Evolutionary conservation across 495 filamentous ascomycete species (phyloP).

Genomic region (Parmelia sp.): DNA sequence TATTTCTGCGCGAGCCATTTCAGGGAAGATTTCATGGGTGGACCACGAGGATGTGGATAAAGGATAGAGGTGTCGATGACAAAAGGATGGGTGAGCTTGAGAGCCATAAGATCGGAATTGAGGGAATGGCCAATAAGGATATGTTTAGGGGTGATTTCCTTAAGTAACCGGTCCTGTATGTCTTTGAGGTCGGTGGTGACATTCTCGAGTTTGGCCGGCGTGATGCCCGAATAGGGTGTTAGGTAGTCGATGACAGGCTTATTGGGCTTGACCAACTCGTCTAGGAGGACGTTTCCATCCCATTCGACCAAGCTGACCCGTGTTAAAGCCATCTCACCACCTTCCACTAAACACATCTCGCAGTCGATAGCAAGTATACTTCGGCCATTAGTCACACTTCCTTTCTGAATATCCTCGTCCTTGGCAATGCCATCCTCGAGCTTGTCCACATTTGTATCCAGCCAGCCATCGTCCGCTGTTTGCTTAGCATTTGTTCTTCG

Average conservation of each 20-base stretch:
- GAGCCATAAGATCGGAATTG: constrained; percentile 76
- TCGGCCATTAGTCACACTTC: constrained; percentile 75
- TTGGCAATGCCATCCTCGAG: constrained; percentile 61
- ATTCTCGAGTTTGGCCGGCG: constrained; percentile 66
- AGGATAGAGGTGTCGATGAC: constrained; percentile 86
- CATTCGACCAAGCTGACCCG: constrained; percentile 80
- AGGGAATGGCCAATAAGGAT: constrained; percentile 90
- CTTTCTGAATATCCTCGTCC: constrained; percentile 64
- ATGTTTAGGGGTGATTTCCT: constrained; percentile 64
- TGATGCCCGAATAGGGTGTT: constrained; percentile 85
- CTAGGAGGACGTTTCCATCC: constrained; percentile 75
- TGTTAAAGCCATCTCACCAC: constrained; percentile 69
- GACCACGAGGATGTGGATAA: constrained; percentile 66
- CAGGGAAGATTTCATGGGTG: constrained; percentile 71
- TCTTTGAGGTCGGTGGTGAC: constrained; percentile 79
- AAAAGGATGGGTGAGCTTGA: constrained; percentile 83
- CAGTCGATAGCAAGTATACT: constrained; percentile 84
- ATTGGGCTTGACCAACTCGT: constrained; percentile 86
- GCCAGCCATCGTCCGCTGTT: constrained; percentile 64
- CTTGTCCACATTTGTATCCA: constrained; percentile 63
- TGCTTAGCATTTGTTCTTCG: constrained; percentile 40
- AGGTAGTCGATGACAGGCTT: constrained; percentile 83
- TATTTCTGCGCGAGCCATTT: constrained; percentile 59
- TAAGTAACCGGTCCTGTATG: constrained; percentile 70
- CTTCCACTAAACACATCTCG: constrained; percentile 88